Conservation (phyloP, 257 asterid species). For the Solanum peruvianum region DNA sequence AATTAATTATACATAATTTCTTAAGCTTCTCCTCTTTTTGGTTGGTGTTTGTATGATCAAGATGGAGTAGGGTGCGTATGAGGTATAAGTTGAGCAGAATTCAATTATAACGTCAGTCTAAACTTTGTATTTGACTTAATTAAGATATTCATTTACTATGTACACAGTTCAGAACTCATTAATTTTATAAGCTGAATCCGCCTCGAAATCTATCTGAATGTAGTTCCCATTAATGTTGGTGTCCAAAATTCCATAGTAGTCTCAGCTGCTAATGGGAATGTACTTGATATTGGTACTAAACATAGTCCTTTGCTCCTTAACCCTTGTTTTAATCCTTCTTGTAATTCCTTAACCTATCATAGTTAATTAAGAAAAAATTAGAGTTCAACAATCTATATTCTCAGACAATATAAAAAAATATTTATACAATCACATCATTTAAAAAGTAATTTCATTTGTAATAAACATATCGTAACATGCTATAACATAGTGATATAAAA, state of each 20-base stretch:
- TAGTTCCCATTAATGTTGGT: slow-evolving; percentile 41
- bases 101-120: background rate
- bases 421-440: background rate
- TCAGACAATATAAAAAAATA: background rate
- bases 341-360: slow-evolving; percentile 5
- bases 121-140: background rate
- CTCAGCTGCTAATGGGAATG: slow-evolving; percentile 60
- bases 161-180: background rate
- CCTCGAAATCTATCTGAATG: slow-evolving; percentile 2
- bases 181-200: background rate
- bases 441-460: background rate
- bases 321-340: slow-evolving; percentile 31
- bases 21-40: background rate
- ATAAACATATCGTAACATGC: background rate
- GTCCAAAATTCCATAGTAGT: slow-evolving; percentile 57
- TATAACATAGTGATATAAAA: too few species aligned
- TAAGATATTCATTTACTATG: background rate
- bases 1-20: background rate
- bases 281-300: slow-evolving; percentile 72
- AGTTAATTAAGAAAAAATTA: background rate
- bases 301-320: slow-evolving; percentile 64
- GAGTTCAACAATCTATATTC: background rate
- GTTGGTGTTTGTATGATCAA: background rate
- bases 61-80: background rate
- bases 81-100: background rate